Conservation (phyloP, 192 early-diverging fungal genomes). For the Backusella tuberculispora region DNA sequence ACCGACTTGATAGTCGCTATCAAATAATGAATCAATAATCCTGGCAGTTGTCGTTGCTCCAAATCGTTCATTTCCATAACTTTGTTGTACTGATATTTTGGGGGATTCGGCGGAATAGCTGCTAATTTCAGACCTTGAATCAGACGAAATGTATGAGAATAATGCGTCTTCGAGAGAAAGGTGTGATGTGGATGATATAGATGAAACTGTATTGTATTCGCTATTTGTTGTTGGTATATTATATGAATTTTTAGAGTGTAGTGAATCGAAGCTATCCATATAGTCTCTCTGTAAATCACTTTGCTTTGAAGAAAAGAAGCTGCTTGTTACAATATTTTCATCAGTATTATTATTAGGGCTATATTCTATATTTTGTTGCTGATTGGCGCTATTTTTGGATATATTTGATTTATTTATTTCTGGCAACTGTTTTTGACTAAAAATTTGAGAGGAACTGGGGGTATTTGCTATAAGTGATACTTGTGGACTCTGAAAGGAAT, state of each 20-base stretch:
- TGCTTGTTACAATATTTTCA: not conserved
- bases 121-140: slow-evolving; percentile 10
- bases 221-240: not conserved
- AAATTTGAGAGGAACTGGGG: not conserved
- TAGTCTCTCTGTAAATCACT: not conserved
- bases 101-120: not conserved
- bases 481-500: not conserved
- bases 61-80: not conserved
- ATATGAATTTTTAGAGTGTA: not conserved
- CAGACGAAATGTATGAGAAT: slow-evolving; percentile 10
- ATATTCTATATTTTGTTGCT: not conserved
- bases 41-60: not conserved
- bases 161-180: slow-evolving; percentile 9
- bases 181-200: slow-evolving; percentile 1
- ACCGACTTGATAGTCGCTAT: slow-evolving; percentile 14
- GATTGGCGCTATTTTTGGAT: not conserved
- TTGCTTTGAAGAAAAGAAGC: slow-evolving; percentile 1
- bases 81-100: not conserved
- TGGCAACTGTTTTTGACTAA: not conserved
- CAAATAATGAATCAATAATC: not conserved
- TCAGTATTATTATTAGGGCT: not conserved
- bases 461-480: not conserved
- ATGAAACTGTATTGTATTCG: not conserved
- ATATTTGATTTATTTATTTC: not conserved
- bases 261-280: not conserved